These are phyloP conservation scores for Clonostachys rhizophaga DNA, from an alignment of 2,329 filamentous ascomycete genomes.

Conservation along the genomic window DNA sequence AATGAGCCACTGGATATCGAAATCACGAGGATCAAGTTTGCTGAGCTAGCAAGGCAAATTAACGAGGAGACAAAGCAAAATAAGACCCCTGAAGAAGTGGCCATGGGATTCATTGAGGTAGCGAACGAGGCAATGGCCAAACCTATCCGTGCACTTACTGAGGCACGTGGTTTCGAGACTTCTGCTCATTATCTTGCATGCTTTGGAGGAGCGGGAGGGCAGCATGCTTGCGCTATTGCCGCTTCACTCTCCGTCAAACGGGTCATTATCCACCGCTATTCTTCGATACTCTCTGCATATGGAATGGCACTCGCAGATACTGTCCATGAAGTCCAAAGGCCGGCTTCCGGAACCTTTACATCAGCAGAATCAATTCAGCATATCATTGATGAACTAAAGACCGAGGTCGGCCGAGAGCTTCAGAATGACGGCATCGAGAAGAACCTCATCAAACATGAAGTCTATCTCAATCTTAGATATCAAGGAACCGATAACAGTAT, in stretches of 20 bases:
- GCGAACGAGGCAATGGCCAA: slow-evolving; percentile 74
- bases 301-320: slow-evolving; percentile 34
- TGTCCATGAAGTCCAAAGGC: slow-evolving; percentile 26
- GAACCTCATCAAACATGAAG: slow-evolving; percentile 23
- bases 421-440: not conserved
- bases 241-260: slow-evolving; percentile 29
- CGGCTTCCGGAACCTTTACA: slow-evolving; percentile 14
- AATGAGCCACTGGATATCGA: slow-evolving; percentile 73
- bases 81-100: slow-evolving; percentile 27
- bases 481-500: slow-evolving; percentile 44
- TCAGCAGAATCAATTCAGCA: slow-evolving; percentile 56
- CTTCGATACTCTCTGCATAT: slow-evolving; percentile 33
- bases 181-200: slow-evolving; percentile 20
- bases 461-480: slow-evolving; percentile 42
- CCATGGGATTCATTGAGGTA: slow-evolving; percentile 59
- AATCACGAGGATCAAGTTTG: slow-evolving; percentile 26
- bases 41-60: slow-evolving; percentile 32
- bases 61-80: slow-evolving; percentile 23
- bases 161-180: slow-evolving; percentile 41
- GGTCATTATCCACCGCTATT: slow-evolving; percentile 34
- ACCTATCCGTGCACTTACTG: slow-evolving; percentile 53
- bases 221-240: slow-evolving; percentile 40
- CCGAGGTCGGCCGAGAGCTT: not conserved
- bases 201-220: slow-evolving; percentile 70
- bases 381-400: not conserved